Conservation (phyloP, 257 asterid species). For the Leonotis leonurus region DNA sequence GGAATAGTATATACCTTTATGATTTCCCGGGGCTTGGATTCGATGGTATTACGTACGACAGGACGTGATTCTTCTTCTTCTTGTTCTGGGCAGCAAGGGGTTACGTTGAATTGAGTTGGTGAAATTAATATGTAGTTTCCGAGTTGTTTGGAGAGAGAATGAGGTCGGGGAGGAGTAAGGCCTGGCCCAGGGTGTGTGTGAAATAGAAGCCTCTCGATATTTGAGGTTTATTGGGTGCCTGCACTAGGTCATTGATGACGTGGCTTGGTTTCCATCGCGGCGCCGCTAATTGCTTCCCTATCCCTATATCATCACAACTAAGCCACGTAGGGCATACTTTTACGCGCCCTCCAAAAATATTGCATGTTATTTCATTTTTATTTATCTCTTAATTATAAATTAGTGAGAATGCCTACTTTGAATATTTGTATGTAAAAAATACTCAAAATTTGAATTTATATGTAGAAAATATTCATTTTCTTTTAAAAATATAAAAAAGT, state of each 20-base stretch:
- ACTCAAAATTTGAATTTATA: too few relatives aligned
- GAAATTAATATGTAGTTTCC: conserved; percentile 19
- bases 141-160: conserved; percentile 33
- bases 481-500: too few relatives aligned
- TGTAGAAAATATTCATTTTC: too few relatives aligned
- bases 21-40: conserved; percentile 16
- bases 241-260: not conserved
- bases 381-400: too few relatives aligned
- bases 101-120: conserved; percentile 1
- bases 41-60: conserved; percentile 4
- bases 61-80: not conserved
- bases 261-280: not conserved
- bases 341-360: too few relatives aligned
- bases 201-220: conserved; percentile 24
- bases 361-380: too few relatives aligned
- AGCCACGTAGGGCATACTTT: too few relatives aligned
- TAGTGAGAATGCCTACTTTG: too few relatives aligned
- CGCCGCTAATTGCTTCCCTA: too few relatives aligned
- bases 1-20: conserved; percentile 8
- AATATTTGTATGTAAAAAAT: too few relatives aligned
- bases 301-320: too few relatives aligned
- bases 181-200: too few relatives aligned
- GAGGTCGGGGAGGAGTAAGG: not conserved
- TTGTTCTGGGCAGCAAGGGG: not conserved
- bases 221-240: not conserved